These are phyloP conservation scores for Tetrapisispora phaffii DNA, from an alignment of 805 yeast species.

Conservation along the genomic window DNA sequence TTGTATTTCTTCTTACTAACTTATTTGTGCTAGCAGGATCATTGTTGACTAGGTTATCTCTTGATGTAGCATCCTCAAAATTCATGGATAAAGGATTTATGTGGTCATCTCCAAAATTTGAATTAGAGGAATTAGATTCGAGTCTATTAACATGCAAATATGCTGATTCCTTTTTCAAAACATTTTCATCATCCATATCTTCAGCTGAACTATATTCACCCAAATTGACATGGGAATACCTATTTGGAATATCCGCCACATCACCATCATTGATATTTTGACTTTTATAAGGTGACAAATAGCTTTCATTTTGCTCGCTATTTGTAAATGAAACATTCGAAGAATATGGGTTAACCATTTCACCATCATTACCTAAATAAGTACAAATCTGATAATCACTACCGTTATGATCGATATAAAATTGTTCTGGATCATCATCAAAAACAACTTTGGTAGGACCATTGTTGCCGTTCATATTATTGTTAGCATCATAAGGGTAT, in stretches of 20 bases:
- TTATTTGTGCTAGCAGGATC: not conserved
- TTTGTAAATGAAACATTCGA: not conserved
- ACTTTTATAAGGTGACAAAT: not conserved
- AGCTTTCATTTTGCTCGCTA: not conserved
- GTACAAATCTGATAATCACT: constrained; percentile 30
- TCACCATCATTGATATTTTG: not conserved
- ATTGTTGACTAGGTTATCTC: constrained; percentile 3
- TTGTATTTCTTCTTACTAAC: constrained; percentile 5
- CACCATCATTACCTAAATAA: constrained; percentile 26
- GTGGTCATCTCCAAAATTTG: constrained; percentile 1
- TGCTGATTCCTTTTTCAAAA: constrained; percentile 6
- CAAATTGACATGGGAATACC: constrained; percentile 17
- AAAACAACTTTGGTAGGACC: not conserved
- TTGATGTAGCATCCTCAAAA: not conserved
- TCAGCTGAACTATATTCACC: constrained; percentile 18
- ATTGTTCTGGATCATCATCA: constrained; percentile 17
- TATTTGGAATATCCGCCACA: constrained; percentile 1
- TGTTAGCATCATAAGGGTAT: not conserved
- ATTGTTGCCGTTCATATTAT: not conserved
- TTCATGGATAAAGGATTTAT: not conserved
- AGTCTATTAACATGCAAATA: constrained; percentile 7
- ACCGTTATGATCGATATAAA: constrained; percentile 26
- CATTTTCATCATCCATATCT: constrained; percentile 8
- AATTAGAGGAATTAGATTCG: constrained; percentile 6
- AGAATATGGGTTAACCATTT: constrained; percentile 29